Percentiles rank a stretch among this genome's conserved stretches.
Evolutionary conservation across 2,329 filamentous ascomycete species (phyloP).

Genomic region (Paecilomyces sp.): DNA sequence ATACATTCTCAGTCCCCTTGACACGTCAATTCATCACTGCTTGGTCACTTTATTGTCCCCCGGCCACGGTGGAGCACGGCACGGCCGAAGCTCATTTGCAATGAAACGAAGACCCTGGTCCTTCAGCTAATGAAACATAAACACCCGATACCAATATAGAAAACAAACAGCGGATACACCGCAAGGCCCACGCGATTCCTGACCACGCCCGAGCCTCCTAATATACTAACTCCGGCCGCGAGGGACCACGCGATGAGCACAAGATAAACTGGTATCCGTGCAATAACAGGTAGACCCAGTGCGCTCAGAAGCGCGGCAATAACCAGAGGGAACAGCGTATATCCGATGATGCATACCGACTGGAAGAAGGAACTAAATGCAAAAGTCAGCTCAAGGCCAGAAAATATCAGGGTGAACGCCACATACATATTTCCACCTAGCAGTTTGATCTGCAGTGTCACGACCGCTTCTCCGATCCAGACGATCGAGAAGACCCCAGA

Average conservation of each 20-base stretch:
- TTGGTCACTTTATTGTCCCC: not conserved
- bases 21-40: not conserved
- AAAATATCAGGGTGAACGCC: slow-evolving; percentile 14
- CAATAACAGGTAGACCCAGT: slow-evolving; percentile 68
- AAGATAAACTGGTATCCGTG: slow-evolving; percentile 83
- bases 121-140: slow-evolving; percentile 90
- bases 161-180: slow-evolving; percentile 90
- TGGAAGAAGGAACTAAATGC: slow-evolving; percentile 82
- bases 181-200: slow-evolving; percentile 91
- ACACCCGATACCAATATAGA: slow-evolving; percentile 87
- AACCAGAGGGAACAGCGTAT: slow-evolving; percentile 94
- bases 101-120: not conserved
- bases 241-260: slow-evolving; percentile 86
- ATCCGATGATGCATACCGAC: slow-evolving; percentile 95
- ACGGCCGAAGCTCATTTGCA: not conserved
- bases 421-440: slow-evolving; percentile 92
- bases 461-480: slow-evolving; percentile 93
- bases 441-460: slow-evolving; percentile 96
- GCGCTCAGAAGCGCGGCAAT: slow-evolving; percentile 87
- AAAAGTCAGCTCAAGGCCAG: not conserved
- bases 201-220: slow-evolving; percentile 90
- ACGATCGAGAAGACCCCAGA: slow-evolving; percentile 94
- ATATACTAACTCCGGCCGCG: slow-evolving; percentile 89
- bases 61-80: not conserved
- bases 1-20: not conserved